phyloP scores from a whole-genome alignment of 768 basidiomycete species.

The Cystofilobasidium capitatum region DNA sequence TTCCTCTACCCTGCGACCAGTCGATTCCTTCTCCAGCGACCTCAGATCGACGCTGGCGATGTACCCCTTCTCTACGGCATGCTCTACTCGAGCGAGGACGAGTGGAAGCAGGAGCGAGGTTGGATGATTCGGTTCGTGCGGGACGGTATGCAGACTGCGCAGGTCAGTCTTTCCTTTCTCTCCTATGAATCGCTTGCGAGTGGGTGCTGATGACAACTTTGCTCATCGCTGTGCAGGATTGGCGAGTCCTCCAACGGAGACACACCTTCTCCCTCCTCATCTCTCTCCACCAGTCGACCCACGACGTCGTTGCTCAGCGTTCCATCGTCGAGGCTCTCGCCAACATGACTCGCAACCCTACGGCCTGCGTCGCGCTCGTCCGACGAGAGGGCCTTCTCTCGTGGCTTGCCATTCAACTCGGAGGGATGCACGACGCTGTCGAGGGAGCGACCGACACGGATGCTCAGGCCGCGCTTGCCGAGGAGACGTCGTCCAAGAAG shows the following conservation, averaged over 20 bases:
- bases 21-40: constrained; percentile 80
- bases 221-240: constrained; percentile 50
- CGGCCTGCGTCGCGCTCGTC: constrained; percentile 61
- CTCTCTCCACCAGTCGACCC: constrained; percentile 63
- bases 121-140: constrained; percentile 80
- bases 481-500: neutral
- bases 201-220: neutral
- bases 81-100: constrained; percentile 67
- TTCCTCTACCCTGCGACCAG: constrained; percentile 80
- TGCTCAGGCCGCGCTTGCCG: constrained; percentile 26
- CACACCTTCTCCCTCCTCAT: constrained; percentile 84
- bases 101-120: constrained; percentile 75
- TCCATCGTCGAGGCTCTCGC: constrained; percentile 66
- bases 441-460: neutral
- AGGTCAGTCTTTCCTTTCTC: constrained; percentile 31
- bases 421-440: constrained; percentile 21
- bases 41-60: constrained; percentile 65
- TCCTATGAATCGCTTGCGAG: neutral
- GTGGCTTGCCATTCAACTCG: constrained; percentile 73
- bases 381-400: constrained; percentile 61
- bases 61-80: constrained; percentile 85
- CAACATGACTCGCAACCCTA: constrained; percentile 58
- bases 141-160: constrained; percentile 60
- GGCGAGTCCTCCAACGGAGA: constrained; percentile 66
- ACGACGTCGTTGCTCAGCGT: constrained; percentile 49